Evolutionary conservation across 2,329 filamentous ascomycete species (phyloP).

Genomic region (Cryphonectria radicalis): DNA sequence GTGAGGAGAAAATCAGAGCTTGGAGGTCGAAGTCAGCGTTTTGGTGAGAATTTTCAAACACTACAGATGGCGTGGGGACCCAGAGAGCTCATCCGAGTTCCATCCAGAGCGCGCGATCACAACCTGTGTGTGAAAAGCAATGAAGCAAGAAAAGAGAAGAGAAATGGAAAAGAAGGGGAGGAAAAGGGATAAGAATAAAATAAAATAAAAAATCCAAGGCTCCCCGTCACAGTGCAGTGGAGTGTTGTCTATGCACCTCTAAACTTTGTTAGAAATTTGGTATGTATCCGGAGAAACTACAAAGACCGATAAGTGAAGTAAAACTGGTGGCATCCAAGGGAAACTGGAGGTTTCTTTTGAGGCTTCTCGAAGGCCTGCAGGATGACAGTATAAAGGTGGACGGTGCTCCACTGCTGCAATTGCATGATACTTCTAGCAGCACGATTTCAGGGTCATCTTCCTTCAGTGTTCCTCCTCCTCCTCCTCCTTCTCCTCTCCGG

Average conservation of each 20-base stretch:
- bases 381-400: background rate
- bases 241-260: background rate
- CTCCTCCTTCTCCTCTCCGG: background rate
- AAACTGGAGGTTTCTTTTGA: background rate
- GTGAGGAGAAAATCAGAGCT: background rate
- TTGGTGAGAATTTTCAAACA: background rate
- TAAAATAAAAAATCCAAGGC: background rate
- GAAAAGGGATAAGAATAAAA: background rate
- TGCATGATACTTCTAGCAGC: slow-evolving; percentile 2
- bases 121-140: background rate
- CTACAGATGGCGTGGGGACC: background rate
- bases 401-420: background rate
- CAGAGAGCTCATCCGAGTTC: background rate
- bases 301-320: background rate
- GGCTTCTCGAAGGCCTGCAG: slow-evolving; percentile 15
- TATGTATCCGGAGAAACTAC: background rate
- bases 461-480: background rate
- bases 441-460: slow-evolving; percentile 4
- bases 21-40: background rate
- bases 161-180: background rate
- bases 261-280: background rate
- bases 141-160: background rate
- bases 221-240: background rate
- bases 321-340: background rate
- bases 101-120: background rate